These are phyloP conservation scores for Aspergillus sergii DNA, from an alignment of 2,329 filamentous ascomycete species.

Conservation along the genomic window DNA sequence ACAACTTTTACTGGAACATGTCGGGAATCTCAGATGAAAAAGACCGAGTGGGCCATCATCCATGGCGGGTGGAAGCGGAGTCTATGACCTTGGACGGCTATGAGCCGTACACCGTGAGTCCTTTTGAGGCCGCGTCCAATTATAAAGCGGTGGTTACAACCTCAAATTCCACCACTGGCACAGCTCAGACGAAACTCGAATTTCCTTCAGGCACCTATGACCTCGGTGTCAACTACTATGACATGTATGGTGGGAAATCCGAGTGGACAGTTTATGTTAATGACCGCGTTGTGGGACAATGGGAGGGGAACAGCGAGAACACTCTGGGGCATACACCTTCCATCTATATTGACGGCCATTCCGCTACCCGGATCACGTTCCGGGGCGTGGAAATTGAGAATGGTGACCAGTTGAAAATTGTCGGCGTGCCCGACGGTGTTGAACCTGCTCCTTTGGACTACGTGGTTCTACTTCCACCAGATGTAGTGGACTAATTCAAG, in stretches of 20 bases:
- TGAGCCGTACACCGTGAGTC: conserved; percentile 54
- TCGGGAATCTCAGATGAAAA: conserved; percentile 62
- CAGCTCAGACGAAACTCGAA: conserved; percentile 50
- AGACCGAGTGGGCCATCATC: conserved; percentile 62
- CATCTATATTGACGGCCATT: conserved; percentile 65
- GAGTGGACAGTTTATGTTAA: conserved; percentile 60
- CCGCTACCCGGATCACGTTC: conserved; percentile 66
- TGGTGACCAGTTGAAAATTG: conserved; percentile 58
- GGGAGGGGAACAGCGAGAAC: conserved; percentile 64
- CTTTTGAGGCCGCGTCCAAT: conserved; percentile 63
- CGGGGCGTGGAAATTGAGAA: conserved; percentile 50
- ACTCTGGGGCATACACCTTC: conserved; percentile 61
- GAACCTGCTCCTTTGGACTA: conserved; percentile 71
- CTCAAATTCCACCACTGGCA: conserved; percentile 55
- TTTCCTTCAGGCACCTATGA: conserved; percentile 61
- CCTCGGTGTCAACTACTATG: conserved; percentile 68
- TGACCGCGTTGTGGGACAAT: conserved; percentile 56
- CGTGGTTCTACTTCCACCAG: conserved; percentile 61
- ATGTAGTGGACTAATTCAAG: conserved; percentile 55
- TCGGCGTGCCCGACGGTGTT: conserved; percentile 60
- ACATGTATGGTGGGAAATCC: conserved; percentile 61
- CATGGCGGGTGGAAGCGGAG: conserved; percentile 70
- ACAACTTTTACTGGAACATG: conserved; percentile 64
- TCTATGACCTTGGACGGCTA: conserved; percentile 65
- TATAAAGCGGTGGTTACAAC: conserved; percentile 58